Percentiles rank a stretch among this genome's conserved stretches.
phyloP scores from a whole-genome alignment of 2,329 filamentous ascomycete genomes.

The Xylaria multiplex region DNA sequence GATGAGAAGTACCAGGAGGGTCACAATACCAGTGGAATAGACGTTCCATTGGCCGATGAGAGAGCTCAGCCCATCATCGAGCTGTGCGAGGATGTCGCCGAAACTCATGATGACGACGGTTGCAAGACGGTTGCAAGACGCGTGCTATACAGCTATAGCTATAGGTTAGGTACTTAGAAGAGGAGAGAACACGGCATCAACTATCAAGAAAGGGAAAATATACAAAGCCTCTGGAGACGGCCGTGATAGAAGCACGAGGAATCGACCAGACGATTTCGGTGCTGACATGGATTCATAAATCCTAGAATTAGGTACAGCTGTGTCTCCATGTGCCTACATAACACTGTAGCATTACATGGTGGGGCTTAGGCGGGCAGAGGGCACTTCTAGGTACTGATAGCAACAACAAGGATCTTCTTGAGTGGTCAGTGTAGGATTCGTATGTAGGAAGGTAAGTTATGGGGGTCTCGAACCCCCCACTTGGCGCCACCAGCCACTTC shows the following conservation, averaged over 20 bases:
- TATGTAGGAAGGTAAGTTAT: no score
- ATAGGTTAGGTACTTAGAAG: not conserved
- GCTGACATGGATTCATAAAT: conserved; percentile 29
- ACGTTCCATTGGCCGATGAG: conserved; percentile 83
- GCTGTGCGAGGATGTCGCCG: conserved; percentile 68
- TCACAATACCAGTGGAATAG: conserved; percentile 78
- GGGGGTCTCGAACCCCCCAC: no score
- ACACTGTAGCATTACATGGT: conserved; percentile 10
- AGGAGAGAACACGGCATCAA: conserved; percentile 3
- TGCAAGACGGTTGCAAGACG: conserved; percentile 17
- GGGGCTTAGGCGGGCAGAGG: conserved; percentile 12
- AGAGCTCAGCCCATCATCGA: conserved; percentile 76
- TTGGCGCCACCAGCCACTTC: no score
- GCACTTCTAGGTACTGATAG: not conserved
- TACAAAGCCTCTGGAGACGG: conserved; percentile 11
- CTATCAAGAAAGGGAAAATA: not conserved
- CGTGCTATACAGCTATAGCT: conserved; percentile 15
- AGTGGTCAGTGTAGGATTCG: no score
- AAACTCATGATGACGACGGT: conserved; percentile 49
- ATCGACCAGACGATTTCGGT: conserved; percentile 20
- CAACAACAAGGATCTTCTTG: no score
- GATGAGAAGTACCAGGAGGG: conserved; percentile 72
- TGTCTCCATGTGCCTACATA: no score
- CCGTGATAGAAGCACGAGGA: conserved; percentile 23
- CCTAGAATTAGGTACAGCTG: conserved; percentile 6